Evolutionary conservation across 1,284 basidiomycete species (phyloP).

Genomic region (Apiotrichum akiyoshidainum): DNA sequence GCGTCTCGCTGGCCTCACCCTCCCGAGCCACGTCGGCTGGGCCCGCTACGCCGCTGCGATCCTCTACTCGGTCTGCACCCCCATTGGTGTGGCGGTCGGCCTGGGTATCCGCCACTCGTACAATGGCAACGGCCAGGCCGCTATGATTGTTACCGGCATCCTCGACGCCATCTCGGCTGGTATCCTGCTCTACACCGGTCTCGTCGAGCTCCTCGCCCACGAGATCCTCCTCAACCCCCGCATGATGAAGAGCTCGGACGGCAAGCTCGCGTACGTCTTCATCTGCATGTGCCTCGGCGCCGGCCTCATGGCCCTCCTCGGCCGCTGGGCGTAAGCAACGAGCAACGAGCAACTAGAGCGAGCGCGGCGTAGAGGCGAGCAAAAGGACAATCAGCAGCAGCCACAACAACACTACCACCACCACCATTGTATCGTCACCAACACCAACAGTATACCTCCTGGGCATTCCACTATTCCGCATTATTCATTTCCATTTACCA

Average conservation of each 20-base stretch:
- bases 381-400: not conserved
- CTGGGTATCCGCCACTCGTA: constrained; percentile 77
- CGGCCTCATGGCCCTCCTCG: constrained; percentile 78
- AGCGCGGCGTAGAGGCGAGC: not conserved
- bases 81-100: constrained; percentile 64
- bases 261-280: constrained; percentile 66
- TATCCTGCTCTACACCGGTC: constrained; percentile 81
- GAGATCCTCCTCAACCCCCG: constrained; percentile 85
- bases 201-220: constrained; percentile 88
- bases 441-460: no score
- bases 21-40: constrained; percentile 62
- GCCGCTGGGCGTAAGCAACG: constrained; percentile 68
- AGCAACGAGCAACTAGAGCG: no score
- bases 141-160: constrained; percentile 75
- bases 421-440: no score
- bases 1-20: constrained; percentile 64
- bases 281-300: constrained; percentile 71
- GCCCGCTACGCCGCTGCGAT: constrained; percentile 64
- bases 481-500: no score
- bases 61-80: constrained; percentile 73
- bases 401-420: no score
- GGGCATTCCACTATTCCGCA: no score
- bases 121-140: constrained; percentile 70
- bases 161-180: constrained; percentile 83
- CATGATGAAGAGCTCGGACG: constrained; percentile 67